Evolutionary conservation across 2,329 filamentous ascomycete genomes (phyloP).

Genomic region (Neoarthrinium moseri): DNA sequence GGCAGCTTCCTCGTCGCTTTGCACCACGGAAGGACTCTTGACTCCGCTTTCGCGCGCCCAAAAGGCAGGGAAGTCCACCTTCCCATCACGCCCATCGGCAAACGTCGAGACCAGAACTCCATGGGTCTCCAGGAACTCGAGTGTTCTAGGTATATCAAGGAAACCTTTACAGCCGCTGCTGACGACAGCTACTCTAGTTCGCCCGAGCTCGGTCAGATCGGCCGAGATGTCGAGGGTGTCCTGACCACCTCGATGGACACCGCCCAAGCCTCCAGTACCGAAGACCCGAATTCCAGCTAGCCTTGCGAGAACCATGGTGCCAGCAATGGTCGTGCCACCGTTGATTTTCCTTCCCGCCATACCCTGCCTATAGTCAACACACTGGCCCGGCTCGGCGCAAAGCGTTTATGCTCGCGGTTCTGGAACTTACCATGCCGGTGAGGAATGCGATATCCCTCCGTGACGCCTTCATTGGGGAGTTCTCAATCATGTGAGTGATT

Average conservation of each 20-base stretch:
- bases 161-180: slow-evolving; percentile 95
- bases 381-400: too few relatives aligned
- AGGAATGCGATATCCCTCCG: slow-evolving; percentile 83
- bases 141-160: slow-evolving; percentile 83
- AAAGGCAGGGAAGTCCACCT: slow-evolving; percentile 87
- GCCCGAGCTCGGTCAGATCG: slow-evolving; percentile 88
- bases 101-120: slow-evolving; percentile 87
- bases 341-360: slow-evolving; percentile 67
- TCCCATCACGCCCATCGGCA: slow-evolving; percentile 70
- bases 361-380: slow-evolving; percentile 43
- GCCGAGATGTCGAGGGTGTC: slow-evolving; percentile 90
- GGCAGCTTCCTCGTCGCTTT: slow-evolving; percentile 78
- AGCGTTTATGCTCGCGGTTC: slow-evolving; percentile 4
- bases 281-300: slow-evolving; percentile 89
- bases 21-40: slow-evolving; percentile 72
- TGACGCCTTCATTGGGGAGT: slow-evolving; percentile 77
- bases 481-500: slow-evolving; percentile 69
- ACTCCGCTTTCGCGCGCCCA: slow-evolving; percentile 86
- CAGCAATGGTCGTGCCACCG: slow-evolving; percentile 90
- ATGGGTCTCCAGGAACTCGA: slow-evolving; percentile 73
- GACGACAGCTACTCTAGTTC: slow-evolving; percentile 84
- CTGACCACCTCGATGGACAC: slow-evolving; percentile 88
- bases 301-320: slow-evolving; percentile 86
- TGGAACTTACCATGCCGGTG: slow-evolving; percentile 64
- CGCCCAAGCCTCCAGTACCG: slow-evolving; percentile 90